Conservation (phyloP, 345 rosid species). For the Isatis tinctoria region DNA sequence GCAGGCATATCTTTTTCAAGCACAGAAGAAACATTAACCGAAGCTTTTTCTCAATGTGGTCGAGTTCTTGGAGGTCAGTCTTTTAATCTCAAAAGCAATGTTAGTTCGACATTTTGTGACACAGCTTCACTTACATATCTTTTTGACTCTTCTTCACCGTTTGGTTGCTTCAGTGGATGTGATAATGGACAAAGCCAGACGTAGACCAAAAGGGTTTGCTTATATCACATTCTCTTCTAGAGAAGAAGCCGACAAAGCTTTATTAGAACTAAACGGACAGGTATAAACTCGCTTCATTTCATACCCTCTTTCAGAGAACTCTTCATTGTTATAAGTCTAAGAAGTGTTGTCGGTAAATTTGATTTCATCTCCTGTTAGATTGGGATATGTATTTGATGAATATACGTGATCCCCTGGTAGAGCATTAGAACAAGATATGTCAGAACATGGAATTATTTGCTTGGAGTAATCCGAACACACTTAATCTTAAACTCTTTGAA, state of each 20-base stretch:
- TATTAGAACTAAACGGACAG: conserved; percentile 54
- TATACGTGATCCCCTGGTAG: not conserved
- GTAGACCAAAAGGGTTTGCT: conserved; percentile 56
- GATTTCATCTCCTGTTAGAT: not conserved
- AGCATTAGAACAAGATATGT: not conserved
- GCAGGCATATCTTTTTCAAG: conserved; percentile 52
- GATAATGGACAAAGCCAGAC: conserved; percentile 35
- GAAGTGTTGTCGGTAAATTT: not conserved
- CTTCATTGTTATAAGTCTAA: not conserved
- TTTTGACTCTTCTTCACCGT: not conserved
- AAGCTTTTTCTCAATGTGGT: conserved; percentile 61
- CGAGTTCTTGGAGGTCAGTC: conserved; percentile 45
- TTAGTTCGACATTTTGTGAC: not conserved
- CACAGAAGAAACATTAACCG: conserved; percentile 37
- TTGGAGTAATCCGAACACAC: not conserved
- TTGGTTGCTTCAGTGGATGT: conserved; percentile 39
- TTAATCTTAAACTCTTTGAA: not conserved
- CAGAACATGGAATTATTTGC: not conserved
- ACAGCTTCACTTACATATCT: not conserved
- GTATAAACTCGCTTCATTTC: conserved; percentile 18
- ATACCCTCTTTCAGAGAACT: not conserved
- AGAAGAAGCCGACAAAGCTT: conserved; percentile 50
- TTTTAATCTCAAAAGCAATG: not conserved
- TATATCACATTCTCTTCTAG: conserved; percentile 47
- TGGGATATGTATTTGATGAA: not conserved